A percentile compares a stretch with the other conserved stretches of the same genome.
Conservation (phyloP, 2,329 filamentous ascomycete genomes). For the Hypoxylon sp. region DNA sequence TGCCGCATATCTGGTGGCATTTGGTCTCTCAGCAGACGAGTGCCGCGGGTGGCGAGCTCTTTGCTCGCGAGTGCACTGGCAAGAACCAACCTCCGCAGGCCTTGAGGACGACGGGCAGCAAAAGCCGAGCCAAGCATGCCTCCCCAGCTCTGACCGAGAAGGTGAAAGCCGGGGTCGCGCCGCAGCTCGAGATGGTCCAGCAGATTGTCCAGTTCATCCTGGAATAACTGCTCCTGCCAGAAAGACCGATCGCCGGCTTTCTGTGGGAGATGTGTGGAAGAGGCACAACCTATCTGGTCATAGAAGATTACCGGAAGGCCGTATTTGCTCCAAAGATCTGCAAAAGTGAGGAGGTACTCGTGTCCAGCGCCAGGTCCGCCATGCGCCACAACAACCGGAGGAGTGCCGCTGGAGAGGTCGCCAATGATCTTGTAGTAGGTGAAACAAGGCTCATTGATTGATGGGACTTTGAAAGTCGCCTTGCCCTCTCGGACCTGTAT, state of each 20-base stretch:
- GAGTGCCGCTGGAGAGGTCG: slow-evolving; percentile 21
- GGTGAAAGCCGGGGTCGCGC: slow-evolving; percentile 31
- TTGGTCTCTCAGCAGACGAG: slow-evolving; percentile 12
- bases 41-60: slow-evolving; percentile 25
- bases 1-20: slow-evolving; percentile 36
- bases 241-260: slow-evolving; percentile 38
- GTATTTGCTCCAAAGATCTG: slow-evolving; percentile 25
- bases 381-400: slow-evolving; percentile 35
- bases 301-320: slow-evolving; percentile 42
- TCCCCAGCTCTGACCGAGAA: slow-evolving; percentile 44
- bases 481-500: slow-evolving; percentile 24
- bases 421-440: slow-evolving; percentile 42
- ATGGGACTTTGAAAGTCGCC: slow-evolving; percentile 29
- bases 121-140: slow-evolving; percentile 41
- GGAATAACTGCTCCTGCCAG: slow-evolving; percentile 40
- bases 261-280: slow-evolving; percentile 41
- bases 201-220: slow-evolving; percentile 43
- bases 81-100: slow-evolving; percentile 35
- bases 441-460: slow-evolving; percentile 24
- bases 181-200: slow-evolving; percentile 34
- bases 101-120: slow-evolving; percentile 29
- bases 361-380: slow-evolving; percentile 44
- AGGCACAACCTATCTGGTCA: slow-evolving; percentile 45
- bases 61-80: slow-evolving; percentile 39
- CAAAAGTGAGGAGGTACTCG: slow-evolving; percentile 38